Percentiles rank a stretch among this genome's conserved stretches.
These are phyloP conservation scores for Eurotiales sp. DNA, from an alignment of 2,329 filamentous ascomycete species.

Conservation along the genomic window DNA sequence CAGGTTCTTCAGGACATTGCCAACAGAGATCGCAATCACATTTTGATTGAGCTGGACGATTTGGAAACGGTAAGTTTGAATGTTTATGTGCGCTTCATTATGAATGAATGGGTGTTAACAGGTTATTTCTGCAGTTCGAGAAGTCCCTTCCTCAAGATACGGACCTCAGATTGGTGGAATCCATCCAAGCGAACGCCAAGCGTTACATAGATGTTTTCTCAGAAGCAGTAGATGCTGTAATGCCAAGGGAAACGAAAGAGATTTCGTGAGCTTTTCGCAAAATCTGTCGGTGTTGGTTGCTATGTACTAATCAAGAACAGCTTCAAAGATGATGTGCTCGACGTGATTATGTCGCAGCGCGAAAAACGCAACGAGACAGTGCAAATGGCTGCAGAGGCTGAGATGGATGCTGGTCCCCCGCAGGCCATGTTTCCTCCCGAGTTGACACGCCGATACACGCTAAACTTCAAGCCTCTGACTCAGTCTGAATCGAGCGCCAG, in stretches of 20 bases:
- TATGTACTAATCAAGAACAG: constrained; percentile 40
- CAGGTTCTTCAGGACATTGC: constrained; percentile 81
- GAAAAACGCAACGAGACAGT: constrained; percentile 80
- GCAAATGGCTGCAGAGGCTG: constrained; percentile 61
- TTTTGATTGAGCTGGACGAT: constrained; percentile 87
- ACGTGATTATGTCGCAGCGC: constrained; percentile 92
- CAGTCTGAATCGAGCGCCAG: constrained; percentile 63
- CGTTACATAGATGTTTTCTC: constrained; percentile 94
- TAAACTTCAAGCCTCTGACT: constrained; percentile 93
- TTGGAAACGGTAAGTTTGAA: constrained; percentile 59
- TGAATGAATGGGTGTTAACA: no score
- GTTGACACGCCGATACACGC: constrained; percentile 86
- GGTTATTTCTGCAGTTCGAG: constrained; percentile 63
- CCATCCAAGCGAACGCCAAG: constrained; percentile 84
- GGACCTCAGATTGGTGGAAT: constrained; percentile 66
- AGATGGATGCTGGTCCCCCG: constrained; percentile 60
- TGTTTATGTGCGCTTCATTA: neutral
- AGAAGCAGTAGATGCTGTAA: constrained; percentile 77
- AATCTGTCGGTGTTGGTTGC: constrained; percentile 14
- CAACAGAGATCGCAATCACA: constrained; percentile 70
- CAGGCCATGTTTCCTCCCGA: constrained; percentile 85
- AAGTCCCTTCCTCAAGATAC: constrained; percentile 63
- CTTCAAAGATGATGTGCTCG: constrained; percentile 96
- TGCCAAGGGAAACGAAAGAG: constrained; percentile 75
- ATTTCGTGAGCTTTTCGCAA: constrained; percentile 58